These are phyloP conservation scores for Claviceps paspali DNA, from an alignment of 2,329 filamentous ascomycete genomes.

Conservation along the genomic window DNA sequence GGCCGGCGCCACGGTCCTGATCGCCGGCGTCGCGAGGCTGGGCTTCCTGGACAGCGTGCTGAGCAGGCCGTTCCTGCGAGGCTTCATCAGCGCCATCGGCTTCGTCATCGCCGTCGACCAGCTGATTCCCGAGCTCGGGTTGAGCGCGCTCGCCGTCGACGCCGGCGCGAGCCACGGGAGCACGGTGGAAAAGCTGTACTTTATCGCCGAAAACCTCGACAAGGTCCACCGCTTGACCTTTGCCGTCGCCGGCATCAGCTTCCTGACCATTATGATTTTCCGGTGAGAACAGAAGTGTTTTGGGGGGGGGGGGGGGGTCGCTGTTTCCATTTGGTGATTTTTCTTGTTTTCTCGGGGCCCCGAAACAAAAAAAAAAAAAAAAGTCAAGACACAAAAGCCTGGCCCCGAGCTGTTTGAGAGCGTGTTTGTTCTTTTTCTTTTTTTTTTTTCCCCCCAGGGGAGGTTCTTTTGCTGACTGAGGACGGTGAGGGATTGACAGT, in stretches of 20 bases:
- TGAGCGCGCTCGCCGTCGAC: conserved; percentile 49
- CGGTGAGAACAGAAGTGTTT: too few species aligned
- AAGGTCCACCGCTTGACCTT: conserved; percentile 61
- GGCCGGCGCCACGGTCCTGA: conserved; percentile 75
- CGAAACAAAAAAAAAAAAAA: not conserved
- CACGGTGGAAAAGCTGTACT: conserved; percentile 70
- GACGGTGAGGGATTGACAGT: too few species aligned
- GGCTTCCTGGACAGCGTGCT: conserved; percentile 92
- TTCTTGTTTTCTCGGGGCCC: not conserved
- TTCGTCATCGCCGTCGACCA: conserved; percentile 95
- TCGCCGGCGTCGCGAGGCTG: conserved; percentile 69
- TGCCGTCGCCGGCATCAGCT: conserved; percentile 62
- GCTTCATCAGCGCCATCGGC: conserved; percentile 94
- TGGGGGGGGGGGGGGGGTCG: too few species aligned
- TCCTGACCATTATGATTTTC: conserved; percentile 80
- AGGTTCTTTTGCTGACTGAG: too few species aligned
- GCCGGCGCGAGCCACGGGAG: conserved; percentile 64
- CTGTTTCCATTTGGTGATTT: too few species aligned
- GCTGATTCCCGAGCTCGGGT: conserved; percentile 75
- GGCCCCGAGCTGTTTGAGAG: too few species aligned
- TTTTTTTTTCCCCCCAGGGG: too few species aligned
- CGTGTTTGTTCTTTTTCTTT: too few species aligned
- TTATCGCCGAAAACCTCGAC: conserved; percentile 52
- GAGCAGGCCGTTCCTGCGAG: conserved; percentile 78
- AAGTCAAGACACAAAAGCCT: too few species aligned